phyloP scores from a whole-genome alignment of 2,329 filamentous ascomycete genomes.

The Alternaria tenuissima region DNA sequence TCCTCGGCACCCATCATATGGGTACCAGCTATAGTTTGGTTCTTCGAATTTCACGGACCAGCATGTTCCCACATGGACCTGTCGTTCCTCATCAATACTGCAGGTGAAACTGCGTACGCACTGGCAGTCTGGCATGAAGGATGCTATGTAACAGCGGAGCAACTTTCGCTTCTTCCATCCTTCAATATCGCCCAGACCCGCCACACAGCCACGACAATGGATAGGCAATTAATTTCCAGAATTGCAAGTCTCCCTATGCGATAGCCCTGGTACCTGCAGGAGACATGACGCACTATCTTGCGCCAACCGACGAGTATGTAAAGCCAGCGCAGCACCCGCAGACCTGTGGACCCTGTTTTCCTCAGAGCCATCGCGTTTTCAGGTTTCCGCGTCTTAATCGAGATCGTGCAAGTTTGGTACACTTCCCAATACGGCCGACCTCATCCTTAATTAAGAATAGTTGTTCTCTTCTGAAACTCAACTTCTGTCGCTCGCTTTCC shows the following conservation, averaged over 20 bases:
- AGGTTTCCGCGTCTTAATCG: constrained; percentile 19
- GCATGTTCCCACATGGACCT: constrained; percentile 18
- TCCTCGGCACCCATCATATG: constrained; percentile 19
- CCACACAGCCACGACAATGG: constrained; percentile 20
- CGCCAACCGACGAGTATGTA: constrained; percentile 12
- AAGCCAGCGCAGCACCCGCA: constrained; percentile 28
- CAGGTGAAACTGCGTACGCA: constrained; percentile 2
- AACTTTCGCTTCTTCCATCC: constrained; percentile 3
- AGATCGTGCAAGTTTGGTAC: constrained; percentile 13
- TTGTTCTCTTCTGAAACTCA: constrained; percentile 12
- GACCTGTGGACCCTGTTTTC: constrained; percentile 13
- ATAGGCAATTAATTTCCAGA: constrained; percentile 22
- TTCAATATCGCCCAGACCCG: constrained; percentile 20
- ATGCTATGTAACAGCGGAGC: not conserved
- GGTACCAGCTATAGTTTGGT: constrained; percentile 21
- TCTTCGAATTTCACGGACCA: constrained; percentile 12
- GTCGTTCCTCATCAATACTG: constrained; percentile 3
- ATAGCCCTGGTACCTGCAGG: constrained; percentile 23
- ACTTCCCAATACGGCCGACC: constrained; percentile 11
- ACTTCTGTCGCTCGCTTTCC: constrained; percentile 4
- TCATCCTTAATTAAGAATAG: constrained; percentile 17
- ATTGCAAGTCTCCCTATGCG: constrained; percentile 18
- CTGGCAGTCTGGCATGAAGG: not conserved
- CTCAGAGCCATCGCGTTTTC: constrained; percentile 9
- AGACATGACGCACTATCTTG: constrained; percentile 19